phyloP scores from a whole-genome alignment of 768 basidiomycete genomes.

The Termitomyces sp. region DNA sequence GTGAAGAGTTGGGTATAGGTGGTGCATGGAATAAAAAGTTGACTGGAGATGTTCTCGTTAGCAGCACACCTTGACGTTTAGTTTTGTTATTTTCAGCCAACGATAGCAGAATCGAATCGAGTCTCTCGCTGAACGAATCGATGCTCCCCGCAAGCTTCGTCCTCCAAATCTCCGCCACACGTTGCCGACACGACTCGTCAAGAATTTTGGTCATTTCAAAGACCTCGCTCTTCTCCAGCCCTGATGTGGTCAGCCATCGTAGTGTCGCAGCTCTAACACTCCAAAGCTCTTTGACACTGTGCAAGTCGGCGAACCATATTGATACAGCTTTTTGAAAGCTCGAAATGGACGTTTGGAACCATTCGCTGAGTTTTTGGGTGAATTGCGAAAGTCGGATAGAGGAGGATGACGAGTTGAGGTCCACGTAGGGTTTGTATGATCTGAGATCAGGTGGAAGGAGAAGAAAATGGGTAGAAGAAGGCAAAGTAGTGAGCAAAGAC shows the following conservation, averaged over 20 bases:
- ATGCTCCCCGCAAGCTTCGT: conserved; percentile 39
- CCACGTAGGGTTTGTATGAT: conserved; percentile 84
- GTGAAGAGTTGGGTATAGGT: conserved; percentile 41
- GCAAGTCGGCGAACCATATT: conserved; percentile 57
- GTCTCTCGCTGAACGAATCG: conserved; percentile 39
- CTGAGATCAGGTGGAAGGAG: conserved; percentile 69
- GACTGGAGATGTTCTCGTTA: conserved; percentile 47
- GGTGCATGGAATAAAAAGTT: conserved; percentile 55
- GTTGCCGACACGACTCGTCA: conserved; percentile 50
- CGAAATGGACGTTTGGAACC: conserved; percentile 57
- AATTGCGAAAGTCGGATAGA: conserved; percentile 43
- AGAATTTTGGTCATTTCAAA: conserved; percentile 38
- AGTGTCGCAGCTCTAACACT: conserved; percentile 51
- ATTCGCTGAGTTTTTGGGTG: conserved; percentile 46
- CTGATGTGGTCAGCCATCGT: conserved; percentile 41
- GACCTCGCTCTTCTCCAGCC: conserved; percentile 48
- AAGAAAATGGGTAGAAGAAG: conserved; percentile 80
- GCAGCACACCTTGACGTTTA: conserved; percentile 23
- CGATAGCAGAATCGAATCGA: conserved; percentile 36
- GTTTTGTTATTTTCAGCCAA: conserved; percentile 23
- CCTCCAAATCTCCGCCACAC: conserved; percentile 61
- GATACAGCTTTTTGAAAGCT: conserved; percentile 42
- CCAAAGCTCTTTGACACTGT: conserved; percentile 70
- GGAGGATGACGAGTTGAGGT: conserved; percentile 58
- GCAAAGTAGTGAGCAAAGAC: conserved; percentile 63